Evolutionary conservation across 2,329 filamentous ascomycete genomes (phyloP).

Genomic region (Calonectria honghensis): DNA sequence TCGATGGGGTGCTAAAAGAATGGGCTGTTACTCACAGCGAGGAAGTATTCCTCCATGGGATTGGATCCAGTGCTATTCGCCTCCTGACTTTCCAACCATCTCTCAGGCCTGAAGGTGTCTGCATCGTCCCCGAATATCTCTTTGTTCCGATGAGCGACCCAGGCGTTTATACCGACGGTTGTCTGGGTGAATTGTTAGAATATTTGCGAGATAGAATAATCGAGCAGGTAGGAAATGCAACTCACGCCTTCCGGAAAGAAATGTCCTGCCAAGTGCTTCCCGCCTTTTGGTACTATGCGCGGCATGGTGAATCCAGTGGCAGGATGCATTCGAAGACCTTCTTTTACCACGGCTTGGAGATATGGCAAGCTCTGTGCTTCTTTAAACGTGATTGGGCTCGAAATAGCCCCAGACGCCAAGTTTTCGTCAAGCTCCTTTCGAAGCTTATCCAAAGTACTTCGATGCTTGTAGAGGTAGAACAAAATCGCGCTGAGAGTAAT

Average conservation of each 20-base stretch:
- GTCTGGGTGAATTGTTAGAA: neutral
- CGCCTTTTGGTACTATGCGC: neutral
- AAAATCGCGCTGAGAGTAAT: slow-evolving; percentile 10
- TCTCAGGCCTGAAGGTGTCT: neutral
- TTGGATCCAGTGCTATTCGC: neutral
- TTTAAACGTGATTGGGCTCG: neutral
- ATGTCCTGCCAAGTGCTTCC: slow-evolving; percentile 4
- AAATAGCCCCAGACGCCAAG: neutral
- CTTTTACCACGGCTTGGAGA: slow-evolving; percentile 7
- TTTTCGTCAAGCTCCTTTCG: neutral
- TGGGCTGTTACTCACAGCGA: neutral
- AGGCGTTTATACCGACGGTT: slow-evolving; percentile 1
- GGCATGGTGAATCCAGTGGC: slow-evolving; percentile 10
- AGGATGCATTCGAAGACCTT: slow-evolving; percentile 2
- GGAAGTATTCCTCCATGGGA: slow-evolving; percentile 11
- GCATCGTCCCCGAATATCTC: neutral
- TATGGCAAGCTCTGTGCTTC: slow-evolving; percentile 13
- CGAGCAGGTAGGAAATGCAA: neutral
- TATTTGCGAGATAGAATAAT: neutral
- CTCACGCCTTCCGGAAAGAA: slow-evolving; percentile 17
- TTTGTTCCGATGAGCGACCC: slow-evolving; percentile 11
- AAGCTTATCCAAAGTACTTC: neutral
- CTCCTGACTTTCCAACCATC: slow-evolving; percentile 7
- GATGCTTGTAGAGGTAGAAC: neutral
- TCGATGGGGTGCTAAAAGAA: too few relatives aligned